Conservation (phyloP, 345 rosid species). For the Eucalyptus cloeziana region DNA sequence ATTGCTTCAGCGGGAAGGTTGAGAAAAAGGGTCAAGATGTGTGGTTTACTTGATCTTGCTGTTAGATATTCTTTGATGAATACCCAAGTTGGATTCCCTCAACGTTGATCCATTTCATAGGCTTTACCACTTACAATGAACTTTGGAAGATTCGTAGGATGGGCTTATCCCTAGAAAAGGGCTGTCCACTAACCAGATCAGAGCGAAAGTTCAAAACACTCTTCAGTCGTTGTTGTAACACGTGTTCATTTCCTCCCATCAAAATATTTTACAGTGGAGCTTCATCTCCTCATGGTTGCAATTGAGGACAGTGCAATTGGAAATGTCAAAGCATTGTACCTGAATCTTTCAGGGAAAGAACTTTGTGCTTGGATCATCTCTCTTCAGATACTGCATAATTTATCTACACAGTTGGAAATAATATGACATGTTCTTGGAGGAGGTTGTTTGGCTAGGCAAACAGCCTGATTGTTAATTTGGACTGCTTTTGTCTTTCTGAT, state of each 20-base stretch:
- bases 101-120: background rate
- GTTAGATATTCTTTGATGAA: background rate
- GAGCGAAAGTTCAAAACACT: background rate
- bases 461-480: background rate
- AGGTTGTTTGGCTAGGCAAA: background rate
- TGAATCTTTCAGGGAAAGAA: background rate
- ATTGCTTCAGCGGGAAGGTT: background rate
- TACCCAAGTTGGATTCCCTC: background rate
- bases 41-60: background rate
- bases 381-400: background rate
- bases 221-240: background rate
- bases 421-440: background rate
- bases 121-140: background rate
- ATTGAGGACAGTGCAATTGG: background rate
- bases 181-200: background rate
- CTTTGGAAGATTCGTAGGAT: background rate
- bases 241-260: background rate
- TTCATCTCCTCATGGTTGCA: background rate
- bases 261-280: background rate
- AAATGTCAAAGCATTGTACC: background rate
- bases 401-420: background rate
- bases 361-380: background rate
- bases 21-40: background rate
- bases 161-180: background rate
- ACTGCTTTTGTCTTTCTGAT: background rate